Percentiles rank a stretch among this genome's conserved stretches.
Conservation (phyloP, 2,329 filamentous ascomycete genomes). For the Talaromyces sp. region DNA sequence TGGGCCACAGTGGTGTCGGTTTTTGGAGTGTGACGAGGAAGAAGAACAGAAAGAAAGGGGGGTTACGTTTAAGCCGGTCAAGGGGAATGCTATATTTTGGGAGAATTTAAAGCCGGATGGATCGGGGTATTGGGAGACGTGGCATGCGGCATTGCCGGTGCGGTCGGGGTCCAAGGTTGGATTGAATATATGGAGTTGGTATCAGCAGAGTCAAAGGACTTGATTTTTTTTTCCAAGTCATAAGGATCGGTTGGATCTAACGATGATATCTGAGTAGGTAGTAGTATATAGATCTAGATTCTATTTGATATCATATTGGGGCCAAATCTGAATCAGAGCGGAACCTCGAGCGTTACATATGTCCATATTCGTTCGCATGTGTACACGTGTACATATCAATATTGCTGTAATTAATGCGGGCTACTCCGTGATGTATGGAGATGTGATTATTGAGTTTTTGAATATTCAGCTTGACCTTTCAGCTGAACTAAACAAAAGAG, state of each 20-base stretch:
- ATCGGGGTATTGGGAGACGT: conserved; percentile 54
- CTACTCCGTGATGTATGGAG: neutral
- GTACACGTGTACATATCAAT: too few species aligned
- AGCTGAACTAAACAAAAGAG: neutral
- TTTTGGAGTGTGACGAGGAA: conserved; percentile 50
- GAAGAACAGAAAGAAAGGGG: conserved; percentile 31
- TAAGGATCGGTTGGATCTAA: too few species aligned
- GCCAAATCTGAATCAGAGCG: neutral
- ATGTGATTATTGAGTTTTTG: neutral
- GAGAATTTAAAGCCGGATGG: conserved; percentile 56
- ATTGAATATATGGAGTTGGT: conserved; percentile 63
- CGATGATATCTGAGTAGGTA: too few species aligned
- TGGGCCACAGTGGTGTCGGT: conserved; percentile 51
- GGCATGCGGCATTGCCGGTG: conserved; percentile 59
- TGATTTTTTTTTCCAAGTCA: too few species aligned
- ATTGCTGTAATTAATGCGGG: neutral
- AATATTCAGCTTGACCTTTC: too few species aligned
- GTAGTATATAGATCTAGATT: neutral
- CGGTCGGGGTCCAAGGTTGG: conserved; percentile 54
- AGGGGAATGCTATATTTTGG: conserved; percentile 60
- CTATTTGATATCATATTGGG: neutral
- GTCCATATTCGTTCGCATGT: too few species aligned
- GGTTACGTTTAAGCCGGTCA: conserved; percentile 55
- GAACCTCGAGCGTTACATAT: neutral
- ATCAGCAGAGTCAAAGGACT: conserved; percentile 34